Percentiles rank a stretch among this genome's conserved stretches.
Evolutionary conservation across 305 asterid genomes (phyloP).

Genomic region (Solanum hybrid): DNA sequence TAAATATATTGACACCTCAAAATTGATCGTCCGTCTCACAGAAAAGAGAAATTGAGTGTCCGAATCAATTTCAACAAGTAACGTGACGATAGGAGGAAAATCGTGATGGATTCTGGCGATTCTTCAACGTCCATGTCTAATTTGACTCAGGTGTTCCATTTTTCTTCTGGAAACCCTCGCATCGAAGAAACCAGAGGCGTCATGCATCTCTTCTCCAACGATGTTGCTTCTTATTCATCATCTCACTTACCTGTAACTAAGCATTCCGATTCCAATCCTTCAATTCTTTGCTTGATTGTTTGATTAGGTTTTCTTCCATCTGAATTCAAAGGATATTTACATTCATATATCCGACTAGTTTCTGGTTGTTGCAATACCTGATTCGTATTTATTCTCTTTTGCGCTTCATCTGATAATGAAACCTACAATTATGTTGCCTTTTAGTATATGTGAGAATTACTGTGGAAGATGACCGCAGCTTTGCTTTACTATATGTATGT

Average conservation of each 20-base stretch:
- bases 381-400: not conserved
- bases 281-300: not conserved
- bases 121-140: constrained; percentile 19
- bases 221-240: constrained; percentile 29
- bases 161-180: constrained; percentile 96
- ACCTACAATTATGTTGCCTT: not conserved
- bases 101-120: constrained; percentile 13
- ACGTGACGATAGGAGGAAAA: not conserved
- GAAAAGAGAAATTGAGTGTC: not conserved
- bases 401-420: not conserved
- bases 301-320: not conserved
- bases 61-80: not conserved
- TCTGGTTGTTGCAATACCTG: not conserved
- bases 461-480: not conserved
- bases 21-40: not conserved
- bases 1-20: not conserved
- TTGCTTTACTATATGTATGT: not conserved
- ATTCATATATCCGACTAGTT: not conserved
- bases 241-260: constrained; percentile 49
- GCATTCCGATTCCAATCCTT: not conserved
- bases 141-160: constrained; percentile 41
- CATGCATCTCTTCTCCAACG: constrained; percentile 63
- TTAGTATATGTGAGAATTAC: not conserved
- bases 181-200: constrained; percentile 87
- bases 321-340: not conserved